These are phyloP conservation scores for Udeniomyces megalosporus DNA, from an alignment of 768 basidiomycete species.

Conservation along the genomic window DNA sequence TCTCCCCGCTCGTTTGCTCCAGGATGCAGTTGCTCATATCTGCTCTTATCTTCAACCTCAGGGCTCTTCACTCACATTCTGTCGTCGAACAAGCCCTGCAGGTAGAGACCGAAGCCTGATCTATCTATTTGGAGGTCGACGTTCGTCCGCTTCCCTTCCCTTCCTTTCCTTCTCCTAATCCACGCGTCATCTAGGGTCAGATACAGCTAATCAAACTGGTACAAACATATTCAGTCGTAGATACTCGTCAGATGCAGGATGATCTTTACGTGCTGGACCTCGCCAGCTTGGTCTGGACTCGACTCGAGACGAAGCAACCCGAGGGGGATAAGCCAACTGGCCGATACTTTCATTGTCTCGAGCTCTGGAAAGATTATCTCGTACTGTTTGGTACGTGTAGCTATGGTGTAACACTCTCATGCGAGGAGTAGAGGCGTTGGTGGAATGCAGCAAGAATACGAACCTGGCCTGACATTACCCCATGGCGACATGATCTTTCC, in stretches of 20 bases:
- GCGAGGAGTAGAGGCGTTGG: too few relatives aligned
- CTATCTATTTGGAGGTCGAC: conserved; percentile 47
- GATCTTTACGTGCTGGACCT: conserved; percentile 85
- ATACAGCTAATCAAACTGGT: too few relatives aligned
- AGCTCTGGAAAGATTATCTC: conserved; percentile 77
- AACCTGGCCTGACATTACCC: too few relatives aligned
- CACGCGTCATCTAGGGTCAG: conserved; percentile 75
- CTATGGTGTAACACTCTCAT: too few relatives aligned
- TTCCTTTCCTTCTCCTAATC: background rate
- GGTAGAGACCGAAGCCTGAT: conserved; percentile 69
- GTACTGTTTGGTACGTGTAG: conserved; percentile 79
- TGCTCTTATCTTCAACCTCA: background rate
- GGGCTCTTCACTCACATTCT: too few relatives aligned
- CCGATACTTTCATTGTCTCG: conserved; percentile 89
- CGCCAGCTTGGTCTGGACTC: conserved; percentile 63
- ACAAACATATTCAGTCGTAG: too few relatives aligned
- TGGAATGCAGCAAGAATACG: too few relatives aligned
- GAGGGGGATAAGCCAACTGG: conserved; percentile 45
- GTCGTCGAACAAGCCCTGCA: too few relatives aligned
- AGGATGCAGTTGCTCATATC: background rate
- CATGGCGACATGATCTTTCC: too few relatives aligned
- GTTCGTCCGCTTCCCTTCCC: conserved; percentile 35
- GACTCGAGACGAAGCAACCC: conserved; percentile 30
- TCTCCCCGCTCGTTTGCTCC: background rate
- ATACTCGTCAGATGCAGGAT: conserved; percentile 44